Evolutionary conservation across 2,329 filamentous ascomycete species (phyloP), one percentile per base, ranked within the genome.

Genomic region (Thermothelomyces thermophilus): DNA sequence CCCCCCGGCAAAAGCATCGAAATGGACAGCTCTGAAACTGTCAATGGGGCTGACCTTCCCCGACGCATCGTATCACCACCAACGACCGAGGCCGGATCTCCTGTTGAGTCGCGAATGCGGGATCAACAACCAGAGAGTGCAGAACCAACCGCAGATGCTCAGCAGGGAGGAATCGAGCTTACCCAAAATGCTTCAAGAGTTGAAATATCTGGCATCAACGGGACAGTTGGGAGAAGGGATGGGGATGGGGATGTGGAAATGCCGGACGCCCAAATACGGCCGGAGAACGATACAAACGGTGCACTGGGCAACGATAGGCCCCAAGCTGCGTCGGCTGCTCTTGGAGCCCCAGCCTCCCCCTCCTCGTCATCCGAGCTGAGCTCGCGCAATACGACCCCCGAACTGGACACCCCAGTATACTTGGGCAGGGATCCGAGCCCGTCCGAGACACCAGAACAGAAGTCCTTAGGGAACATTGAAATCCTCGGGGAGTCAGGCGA

Each of bases 401-500:
- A 20, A 1, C 24, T 53, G 8, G 51, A 50, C 6, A 44, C 47
- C 0, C 51, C 51, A 4, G 40, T 48, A 8, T 48, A 40, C 5
- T 14, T 45, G 14, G 3, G 17, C 8, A 19, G n/a, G 6, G 44
- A 31, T n/a, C 13, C 22, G 3, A 51, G 34, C 10, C 28, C 22
- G 16, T 16, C 52, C 4, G 26, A 43, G 6, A 45, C 14, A n/a
- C 41, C 50, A 2, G 34, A 24, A 7, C 26, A 31, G 7, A 17
- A 24, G 13, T 8, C 31, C 10, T 10, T 13, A 62, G 64, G 54
- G 52, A 62, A 28, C 1, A 65, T 68, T 5, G 57, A 70, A 33
- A 63, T 75, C 2, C 54, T 66, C 17, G 66, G 70, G 50, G 59
- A 64, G 0, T 63, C 68, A 3, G 70, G 69, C n/a, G 60, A 61